These are phyloP conservation scores for Fusarium veterinarium DNA, from an alignment of 2,329 filamentous ascomycete genomes.

Conservation along the genomic window DNA sequence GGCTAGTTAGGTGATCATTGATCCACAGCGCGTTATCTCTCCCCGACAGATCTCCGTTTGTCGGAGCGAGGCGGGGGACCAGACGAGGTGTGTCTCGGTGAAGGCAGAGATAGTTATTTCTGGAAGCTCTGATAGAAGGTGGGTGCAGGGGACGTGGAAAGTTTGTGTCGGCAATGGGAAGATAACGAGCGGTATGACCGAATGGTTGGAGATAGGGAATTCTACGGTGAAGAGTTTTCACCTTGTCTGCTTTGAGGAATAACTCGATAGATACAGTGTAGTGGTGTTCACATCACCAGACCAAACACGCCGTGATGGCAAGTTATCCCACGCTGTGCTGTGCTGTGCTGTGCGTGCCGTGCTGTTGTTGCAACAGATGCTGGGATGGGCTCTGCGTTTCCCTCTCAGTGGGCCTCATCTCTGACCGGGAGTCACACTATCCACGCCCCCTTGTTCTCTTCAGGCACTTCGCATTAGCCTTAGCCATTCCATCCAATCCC, in stretches of 20 bases:
- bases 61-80: constrained; percentile 1
- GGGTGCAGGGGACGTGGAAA: neutral
- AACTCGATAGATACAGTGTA: constrained; percentile 1
- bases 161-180: neutral
- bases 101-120: constrained; percentile 18
- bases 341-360: neutral
- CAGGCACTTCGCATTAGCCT: constrained; percentile 7
- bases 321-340: neutral
- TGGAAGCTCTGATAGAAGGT: constrained; percentile 31
- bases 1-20: constrained; percentile 3
- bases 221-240: constrained; percentile 18
- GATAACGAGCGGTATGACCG: constrained; percentile 6
- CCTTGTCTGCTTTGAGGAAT: neutral
- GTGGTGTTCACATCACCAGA: neutral
- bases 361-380: neutral
- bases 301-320: neutral
- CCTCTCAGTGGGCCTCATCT: constrained; percentile 21
- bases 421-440: neutral
- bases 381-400: neutral
- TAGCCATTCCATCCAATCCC: neutral
- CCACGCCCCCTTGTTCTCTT: constrained; percentile 19
- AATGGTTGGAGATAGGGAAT: constrained; percentile 12
- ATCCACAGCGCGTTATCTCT: constrained; percentile 25
- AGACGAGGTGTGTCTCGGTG: constrained; percentile 23
- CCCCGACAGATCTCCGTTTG: constrained; percentile 23